Evolutionary conservation across 129 eudicot genomes (phyloP).

Genomic region (Tanacetum coccineum): DNA sequence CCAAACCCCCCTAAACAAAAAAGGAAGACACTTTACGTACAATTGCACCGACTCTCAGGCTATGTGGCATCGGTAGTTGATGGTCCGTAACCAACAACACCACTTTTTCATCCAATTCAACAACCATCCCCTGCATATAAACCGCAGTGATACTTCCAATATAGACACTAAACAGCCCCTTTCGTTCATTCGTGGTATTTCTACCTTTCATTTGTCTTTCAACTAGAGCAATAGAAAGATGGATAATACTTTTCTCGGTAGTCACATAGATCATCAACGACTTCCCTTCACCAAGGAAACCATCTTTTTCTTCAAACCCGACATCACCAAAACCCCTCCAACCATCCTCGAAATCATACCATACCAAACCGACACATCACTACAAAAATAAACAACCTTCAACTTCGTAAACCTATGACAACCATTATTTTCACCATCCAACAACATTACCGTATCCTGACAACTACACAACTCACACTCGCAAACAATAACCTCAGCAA

Average conservation of each 20-base stretch:
- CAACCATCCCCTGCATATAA: constrained; percentile 75
- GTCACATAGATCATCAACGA: constrained; percentile 64
- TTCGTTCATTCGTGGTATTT: not conserved
- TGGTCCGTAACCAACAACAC: constrained; percentile 65
- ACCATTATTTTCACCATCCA: constrained; percentile 12
- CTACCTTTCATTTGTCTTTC: constrained; percentile 25
- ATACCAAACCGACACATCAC: constrained; percentile 59
- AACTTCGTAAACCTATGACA: constrained; percentile 38
- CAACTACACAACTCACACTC: constrained; percentile 54
- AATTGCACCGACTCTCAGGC: constrained; percentile 80
- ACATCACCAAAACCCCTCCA: constrained; percentile 37
- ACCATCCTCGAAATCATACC: constrained; percentile 51
- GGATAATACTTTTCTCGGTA: constrained; percentile 41
- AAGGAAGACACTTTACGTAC: constrained; percentile 41
- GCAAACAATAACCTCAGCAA: constrained; percentile 52
- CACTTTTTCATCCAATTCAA: constrained; percentile 72
- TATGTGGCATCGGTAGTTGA: constrained; percentile 49
- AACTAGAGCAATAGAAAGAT: constrained; percentile 26
- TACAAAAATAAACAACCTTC: constrained; percentile 52
- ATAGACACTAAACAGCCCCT: constrained; percentile 49
- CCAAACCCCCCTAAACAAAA: not conserved
- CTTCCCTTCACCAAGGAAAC: constrained; percentile 63
- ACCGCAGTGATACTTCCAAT: constrained; percentile 64
- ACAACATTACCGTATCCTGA: constrained; percentile 11
- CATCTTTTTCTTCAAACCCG: constrained; percentile 73